Evolutionary conservation across 768 basidiomycete genomes (phyloP).

Genomic region (Sporobolomyces phaffii): DNA sequence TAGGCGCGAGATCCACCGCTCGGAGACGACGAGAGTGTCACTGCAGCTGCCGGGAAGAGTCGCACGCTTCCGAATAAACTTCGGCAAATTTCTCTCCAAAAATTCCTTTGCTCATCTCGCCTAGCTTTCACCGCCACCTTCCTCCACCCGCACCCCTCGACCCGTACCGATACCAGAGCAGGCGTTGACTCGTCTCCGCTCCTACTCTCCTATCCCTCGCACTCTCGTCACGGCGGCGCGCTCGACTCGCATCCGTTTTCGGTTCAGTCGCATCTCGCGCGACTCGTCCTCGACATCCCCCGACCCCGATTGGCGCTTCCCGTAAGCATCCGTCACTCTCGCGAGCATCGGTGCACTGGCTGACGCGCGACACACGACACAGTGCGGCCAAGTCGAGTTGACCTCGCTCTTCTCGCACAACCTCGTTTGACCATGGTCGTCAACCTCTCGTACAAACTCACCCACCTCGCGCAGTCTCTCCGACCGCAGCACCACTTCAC

Average conservation of each 20-base stretch:
- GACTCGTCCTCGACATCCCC: not conserved
- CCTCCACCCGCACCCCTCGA: not conserved
- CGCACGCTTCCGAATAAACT: not conserved
- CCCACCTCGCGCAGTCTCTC: conserved; percentile 36
- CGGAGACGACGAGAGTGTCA: too few species aligned
- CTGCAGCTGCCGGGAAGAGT: conserved; percentile 11
- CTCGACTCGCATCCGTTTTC: not conserved
- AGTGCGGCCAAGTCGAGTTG: not conserved
- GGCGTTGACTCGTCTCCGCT: conserved; percentile 28
- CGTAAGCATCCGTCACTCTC: not conserved
- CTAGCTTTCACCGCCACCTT: not conserved
- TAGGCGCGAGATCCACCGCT: too few species aligned
- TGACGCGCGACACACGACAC: too few species aligned
- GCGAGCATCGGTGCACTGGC: too few species aligned
- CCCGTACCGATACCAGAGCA: conserved; percentile 2
- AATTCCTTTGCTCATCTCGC: not conserved
- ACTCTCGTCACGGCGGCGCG: not conserved
- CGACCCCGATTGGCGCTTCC: not conserved
- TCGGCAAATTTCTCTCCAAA: too few species aligned
- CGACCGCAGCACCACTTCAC: conserved; percentile 26
- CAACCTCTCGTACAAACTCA: conserved; percentile 35
- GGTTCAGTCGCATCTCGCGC: too few species aligned
- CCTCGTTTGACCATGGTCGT: conserved; percentile 23
- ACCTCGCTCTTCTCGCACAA: not conserved
- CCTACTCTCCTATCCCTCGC: not conserved